Evolutionary conservation across 23 red algal genomes (phyloP).

Genomic region (Porphyridium purpureum): DNA sequence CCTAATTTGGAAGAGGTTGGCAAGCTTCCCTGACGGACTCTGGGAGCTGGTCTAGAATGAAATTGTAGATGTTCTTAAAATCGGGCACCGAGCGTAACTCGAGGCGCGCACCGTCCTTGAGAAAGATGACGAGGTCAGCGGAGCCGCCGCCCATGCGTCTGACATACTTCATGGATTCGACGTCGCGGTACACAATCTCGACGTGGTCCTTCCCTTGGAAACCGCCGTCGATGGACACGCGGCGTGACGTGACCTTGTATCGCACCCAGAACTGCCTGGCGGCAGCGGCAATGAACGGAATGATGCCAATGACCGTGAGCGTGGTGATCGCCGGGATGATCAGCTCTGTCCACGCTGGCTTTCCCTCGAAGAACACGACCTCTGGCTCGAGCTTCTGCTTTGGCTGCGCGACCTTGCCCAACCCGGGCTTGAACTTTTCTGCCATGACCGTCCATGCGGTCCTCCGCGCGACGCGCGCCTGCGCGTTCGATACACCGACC

Average conservation of each 20-base stretch:
- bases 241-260: slow-evolving; percentile 66
- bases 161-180: slow-evolving; percentile 69
- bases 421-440: background rate
- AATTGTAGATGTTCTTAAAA: background rate
- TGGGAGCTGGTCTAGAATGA: background rate
- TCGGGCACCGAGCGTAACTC: slow-evolving; percentile 4
- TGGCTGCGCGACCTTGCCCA: background rate
- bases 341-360: slow-evolving; percentile 55
- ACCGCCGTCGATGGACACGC: slow-evolving; percentile 62
- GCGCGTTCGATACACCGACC: too few species aligned
- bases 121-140: slow-evolving; percentile 69
- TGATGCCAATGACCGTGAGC: slow-evolving; percentile 89
- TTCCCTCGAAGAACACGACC: slow-evolving; percentile 55
- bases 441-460: too few species aligned
- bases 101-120: slow-evolving; percentile 72
- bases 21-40: too few species aligned
- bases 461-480: too few species aligned
- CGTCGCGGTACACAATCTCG: slow-evolving; percentile 81
- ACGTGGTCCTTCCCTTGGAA: slow-evolving; percentile 73
- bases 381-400: slow-evolving; percentile 66
- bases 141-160: slow-evolving; percentile 42
- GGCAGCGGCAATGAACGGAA: slow-evolving; percentile 70
- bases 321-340: slow-evolving; percentile 75
- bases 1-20: too few species aligned
- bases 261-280: slow-evolving; percentile 78